A percentile compares a stretch with the other conserved stretches of the same genome.
Evolutionary conservation across 805 yeast species (phyloP).

Genomic region (Saturnispora diversa): DNA sequence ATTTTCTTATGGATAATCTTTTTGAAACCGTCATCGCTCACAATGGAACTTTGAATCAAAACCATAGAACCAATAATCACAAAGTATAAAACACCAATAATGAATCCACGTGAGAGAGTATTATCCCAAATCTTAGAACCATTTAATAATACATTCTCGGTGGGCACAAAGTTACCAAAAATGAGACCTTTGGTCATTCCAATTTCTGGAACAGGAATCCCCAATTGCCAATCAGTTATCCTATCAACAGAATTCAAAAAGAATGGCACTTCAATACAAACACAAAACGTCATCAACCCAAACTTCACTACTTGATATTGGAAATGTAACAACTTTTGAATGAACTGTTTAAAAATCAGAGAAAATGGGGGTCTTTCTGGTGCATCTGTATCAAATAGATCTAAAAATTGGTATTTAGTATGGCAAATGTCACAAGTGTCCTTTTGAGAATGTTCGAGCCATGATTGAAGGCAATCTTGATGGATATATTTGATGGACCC

Average conservation of each 20-base stretch:
- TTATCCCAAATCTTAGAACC: conserved; percentile 8
- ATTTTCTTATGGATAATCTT: conserved; percentile 50
- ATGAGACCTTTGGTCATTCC: conserved; percentile 18
- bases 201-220: conserved; percentile 41
- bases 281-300: conserved; percentile 12
- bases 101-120: conserved; percentile 16
- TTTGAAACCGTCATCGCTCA: conserved; percentile 58
- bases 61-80: conserved; percentile 18
- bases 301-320: conserved; percentile 11
- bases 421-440: conserved; percentile 84
- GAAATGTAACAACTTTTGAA: conserved; percentile 3
- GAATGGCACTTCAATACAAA: conserved; percentile 43
- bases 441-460: conserved; percentile 68
- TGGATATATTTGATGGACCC: conserved; percentile 93
- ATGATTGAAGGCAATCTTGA: conserved; percentile 81
- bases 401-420: conserved; percentile 48
- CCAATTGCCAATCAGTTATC: conserved; percentile 47
- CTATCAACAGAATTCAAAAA: conserved; percentile 50
- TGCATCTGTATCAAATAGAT: conserved; percentile 33
- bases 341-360: conserved; percentile 36
- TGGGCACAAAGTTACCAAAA: conserved; percentile 4
- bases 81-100: conserved; percentile 18
- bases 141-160: conserved; percentile 7
- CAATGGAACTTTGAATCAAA: conserved; percentile 55
- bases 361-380: conserved; percentile 52